Base-by-base conservation (phyloP, 257 asterid genomes). In the Rehmannia glutinosa region DNA sequence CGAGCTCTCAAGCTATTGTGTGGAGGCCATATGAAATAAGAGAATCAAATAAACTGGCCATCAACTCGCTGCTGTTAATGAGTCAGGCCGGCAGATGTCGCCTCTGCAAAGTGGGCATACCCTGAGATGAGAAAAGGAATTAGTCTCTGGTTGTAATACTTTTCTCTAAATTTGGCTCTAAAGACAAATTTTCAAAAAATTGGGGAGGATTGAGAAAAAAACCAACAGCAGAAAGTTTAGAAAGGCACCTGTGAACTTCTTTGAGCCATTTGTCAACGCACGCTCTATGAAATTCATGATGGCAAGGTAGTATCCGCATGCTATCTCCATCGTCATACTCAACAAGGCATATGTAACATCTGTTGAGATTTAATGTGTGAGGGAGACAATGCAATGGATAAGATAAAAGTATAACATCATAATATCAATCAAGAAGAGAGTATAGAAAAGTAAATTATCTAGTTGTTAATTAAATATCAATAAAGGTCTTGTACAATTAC, bases 241-340 rank as follows among this genome's bases (percentile, higher is more conserved):
- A 57, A 66, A 71, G 47, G 42, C 46, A 87, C 98, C 98, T 86
- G 84, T 92, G 98, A 63, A 92, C 76, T 87, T 92, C 98, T 77
- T 87, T 92, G 17, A 92, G 96, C 98, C 98, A 92, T 82, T 86
- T 92, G 75, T 92, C 98, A 0, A 90, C 76, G 73, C 98, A 92
- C 12, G 84, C 64, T 83, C 71, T 75, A 24, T 92, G 98, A 73
- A 86, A 92, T 70, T 92, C 96, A 27, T 92, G 98, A 69, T 81
- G 95, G 77, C 98, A 92, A 51, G 98, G 97, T 53, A 92, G 75
- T 43, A 69, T 28, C 33, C 96, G 78, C 65, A 91, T 60, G 75
- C 71, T 80, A 68, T 92, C 97, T 58, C 96, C 97, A 63, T 90
- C 95, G 11, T 90, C 96, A 11, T 92, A 92, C 82, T 92, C 97